Conservation (phyloP, 2,329 filamentous ascomycete species). For the Ophiocordyceps camponoti-saundersi region DNA sequence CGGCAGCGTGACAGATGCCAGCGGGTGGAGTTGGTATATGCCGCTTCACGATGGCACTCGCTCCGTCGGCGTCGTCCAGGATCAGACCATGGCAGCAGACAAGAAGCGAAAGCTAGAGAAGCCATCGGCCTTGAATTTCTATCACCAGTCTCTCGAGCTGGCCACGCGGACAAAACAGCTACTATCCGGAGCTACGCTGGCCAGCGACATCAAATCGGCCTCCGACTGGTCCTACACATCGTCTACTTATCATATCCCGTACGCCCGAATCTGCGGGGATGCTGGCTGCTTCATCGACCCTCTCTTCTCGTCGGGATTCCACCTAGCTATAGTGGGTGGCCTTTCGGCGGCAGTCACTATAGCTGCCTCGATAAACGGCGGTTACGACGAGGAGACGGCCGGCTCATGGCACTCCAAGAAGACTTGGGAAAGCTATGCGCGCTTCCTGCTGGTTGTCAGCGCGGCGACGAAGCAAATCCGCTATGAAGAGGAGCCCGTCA, state of each 20-base stretch:
- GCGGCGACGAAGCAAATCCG: conserved; percentile 20
- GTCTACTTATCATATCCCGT: conserved; percentile 20
- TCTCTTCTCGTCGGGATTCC: conserved; percentile 28
- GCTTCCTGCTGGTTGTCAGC: conserved; percentile 20
- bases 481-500: conserved; percentile 17
- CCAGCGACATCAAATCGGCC: conserved; percentile 19
- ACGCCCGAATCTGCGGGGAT: conserved; percentile 25
- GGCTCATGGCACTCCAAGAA: conserved; percentile 26
- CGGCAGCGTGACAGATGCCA: conserved; percentile 16
- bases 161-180: conserved; percentile 12
- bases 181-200: conserved; percentile 14
- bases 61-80: conserved; percentile 25
- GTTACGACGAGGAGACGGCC: conserved; percentile 19
- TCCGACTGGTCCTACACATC: conserved; percentile 31
- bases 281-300: conserved; percentile 32
- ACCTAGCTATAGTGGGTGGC: conserved; percentile 23
- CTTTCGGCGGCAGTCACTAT: conserved; percentile 29
- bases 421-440: conserved; percentile 25
- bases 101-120: conserved; percentile 11
- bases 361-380: conserved; percentile 17
- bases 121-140: conserved; percentile 13
- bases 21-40: conserved; percentile 33
- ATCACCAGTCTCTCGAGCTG: conserved; percentile 15
- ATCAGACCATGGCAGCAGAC: conserved; percentile 18
- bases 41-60: conserved; percentile 27